These are phyloP conservation scores for Phanerochaete sordida DNA, from an alignment of 768 basidiomycete genomes.

Conservation along the genomic window DNA sequence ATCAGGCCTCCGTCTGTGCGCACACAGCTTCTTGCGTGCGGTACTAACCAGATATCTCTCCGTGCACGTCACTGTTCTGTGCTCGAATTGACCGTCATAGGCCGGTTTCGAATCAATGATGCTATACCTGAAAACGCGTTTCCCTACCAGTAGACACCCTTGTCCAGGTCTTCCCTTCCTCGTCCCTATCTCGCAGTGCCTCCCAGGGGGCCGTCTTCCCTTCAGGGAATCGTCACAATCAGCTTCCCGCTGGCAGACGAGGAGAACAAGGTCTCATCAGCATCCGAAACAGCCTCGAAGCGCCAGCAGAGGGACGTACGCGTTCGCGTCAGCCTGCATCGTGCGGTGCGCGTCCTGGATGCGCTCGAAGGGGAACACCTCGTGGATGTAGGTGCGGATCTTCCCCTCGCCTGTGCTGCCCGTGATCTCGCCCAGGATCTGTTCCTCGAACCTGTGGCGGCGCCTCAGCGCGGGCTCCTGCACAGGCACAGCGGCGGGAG, in stretches of 20 bases:
- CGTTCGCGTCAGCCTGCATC: constrained; percentile 75
- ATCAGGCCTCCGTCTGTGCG: too few relatives aligned
- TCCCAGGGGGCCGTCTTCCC: background rate
- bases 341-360: constrained; percentile 79
- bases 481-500: too few relatives aligned
- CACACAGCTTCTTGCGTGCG: too few relatives aligned
- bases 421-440: constrained; percentile 57
- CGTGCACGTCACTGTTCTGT: too few relatives aligned
- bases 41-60: too few relatives aligned
- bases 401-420: constrained; percentile 52
- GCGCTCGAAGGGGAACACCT: constrained; percentile 79
- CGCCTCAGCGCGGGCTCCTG: background rate
- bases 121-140: too few relatives aligned
- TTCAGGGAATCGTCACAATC: constrained; percentile 21
- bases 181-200: too few relatives aligned
- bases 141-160: too few relatives aligned
- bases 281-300: background rate
- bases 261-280: background rate
- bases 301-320: constrained; percentile 24
- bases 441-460: constrained; percentile 45
- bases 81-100: too few relatives aligned
- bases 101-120: too few relatives aligned
- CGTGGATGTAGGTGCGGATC: constrained; percentile 75
- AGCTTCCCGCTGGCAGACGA: constrained; percentile 23
- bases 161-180: too few relatives aligned